These are phyloP conservation scores for Recurvomyces mirabilis DNA, from an alignment of 495 filamentous ascomycete species.

Conservation along the genomic window DNA sequence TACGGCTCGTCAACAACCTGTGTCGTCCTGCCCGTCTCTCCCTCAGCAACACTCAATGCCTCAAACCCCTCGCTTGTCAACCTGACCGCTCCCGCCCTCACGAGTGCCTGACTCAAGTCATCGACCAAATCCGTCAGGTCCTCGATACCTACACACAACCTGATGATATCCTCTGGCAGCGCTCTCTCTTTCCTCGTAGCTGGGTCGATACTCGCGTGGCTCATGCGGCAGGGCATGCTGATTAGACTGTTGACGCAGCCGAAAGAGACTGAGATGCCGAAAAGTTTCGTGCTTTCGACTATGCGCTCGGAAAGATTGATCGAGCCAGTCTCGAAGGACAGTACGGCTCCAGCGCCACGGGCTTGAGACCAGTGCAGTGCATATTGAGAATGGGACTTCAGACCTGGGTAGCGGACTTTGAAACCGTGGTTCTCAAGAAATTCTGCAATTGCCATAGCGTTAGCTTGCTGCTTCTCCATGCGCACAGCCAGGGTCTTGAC, in stretches of 20 bases:
- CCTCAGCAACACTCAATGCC: conserved; percentile 32
- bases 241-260: conserved; percentile 97
- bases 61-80: conserved; percentile 68
- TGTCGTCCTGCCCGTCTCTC: conserved; percentile 9
- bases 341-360: conserved; percentile 81
- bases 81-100: conserved; percentile 85
- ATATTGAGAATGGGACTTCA: conserved; percentile 92
- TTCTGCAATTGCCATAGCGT: conserved; percentile 78
- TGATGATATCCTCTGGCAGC: conserved; percentile 92
- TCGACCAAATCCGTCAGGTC: conserved; percentile 88
- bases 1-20: conserved; percentile 20
- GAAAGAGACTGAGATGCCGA: conserved; percentile 93
- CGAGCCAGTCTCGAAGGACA: conserved; percentile 92
- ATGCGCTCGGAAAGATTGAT: conserved; percentile 72
- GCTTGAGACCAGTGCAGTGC: conserved; percentile 92
- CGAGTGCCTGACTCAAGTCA: conserved; percentile 81
- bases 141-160: conserved; percentile 93
- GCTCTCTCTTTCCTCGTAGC: conserved; percentile 80
- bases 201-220: conserved; percentile 94
- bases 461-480: conserved; percentile 95
- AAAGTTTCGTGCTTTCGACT: conserved; percentile 81
- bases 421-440: conserved; percentile 90
- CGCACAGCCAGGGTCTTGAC: conserved; percentile 93
- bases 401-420: conserved; percentile 84
- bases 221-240: conserved; percentile 99